These are phyloP conservation scores for Cytospora schulzeri DNA, from an alignment of 2,329 filamentous ascomycete genomes.

Conservation along the genomic window DNA sequence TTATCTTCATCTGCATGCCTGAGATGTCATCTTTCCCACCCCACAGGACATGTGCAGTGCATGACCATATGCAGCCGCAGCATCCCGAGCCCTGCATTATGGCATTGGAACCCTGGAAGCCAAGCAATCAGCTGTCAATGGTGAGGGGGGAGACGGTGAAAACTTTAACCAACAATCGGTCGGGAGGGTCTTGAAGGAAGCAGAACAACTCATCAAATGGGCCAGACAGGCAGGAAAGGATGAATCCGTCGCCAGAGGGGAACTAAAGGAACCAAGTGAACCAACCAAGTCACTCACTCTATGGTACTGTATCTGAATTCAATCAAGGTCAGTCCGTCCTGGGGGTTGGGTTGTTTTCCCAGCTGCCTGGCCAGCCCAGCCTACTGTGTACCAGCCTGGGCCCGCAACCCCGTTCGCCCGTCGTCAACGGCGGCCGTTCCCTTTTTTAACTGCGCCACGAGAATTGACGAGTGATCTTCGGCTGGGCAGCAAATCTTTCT, in stretches of 20 bases:
- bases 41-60: background rate
- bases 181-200: background rate
- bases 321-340: background rate
- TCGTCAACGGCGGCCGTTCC: constrained; percentile 10
- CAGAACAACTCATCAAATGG: background rate
- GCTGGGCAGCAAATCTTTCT: constrained; percentile 22
- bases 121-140: too few species aligned
- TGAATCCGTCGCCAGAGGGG: background rate
- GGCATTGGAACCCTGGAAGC: background rate
- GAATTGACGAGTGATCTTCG: constrained; percentile 17
- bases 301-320: too few species aligned
- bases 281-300: too few species aligned
- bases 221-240: too few species aligned
- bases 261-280: too few species aligned
- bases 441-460: constrained; percentile 19
- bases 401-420: background rate
- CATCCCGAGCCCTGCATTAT: background rate
- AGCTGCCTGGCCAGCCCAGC: background rate
- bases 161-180: background rate
- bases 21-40: background rate
- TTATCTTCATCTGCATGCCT: background rate
- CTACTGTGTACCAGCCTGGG: too few species aligned
- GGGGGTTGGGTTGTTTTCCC: background rate
- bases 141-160: background rate
- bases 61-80: background rate